A percentile compares a stretch with the other conserved stretches of the same genome.
These are phyloP conservation scores for Singerocomus inundabilis DNA, from an alignment of 1,284 basidiomycete genomes.

Conservation along the genomic window DNA sequence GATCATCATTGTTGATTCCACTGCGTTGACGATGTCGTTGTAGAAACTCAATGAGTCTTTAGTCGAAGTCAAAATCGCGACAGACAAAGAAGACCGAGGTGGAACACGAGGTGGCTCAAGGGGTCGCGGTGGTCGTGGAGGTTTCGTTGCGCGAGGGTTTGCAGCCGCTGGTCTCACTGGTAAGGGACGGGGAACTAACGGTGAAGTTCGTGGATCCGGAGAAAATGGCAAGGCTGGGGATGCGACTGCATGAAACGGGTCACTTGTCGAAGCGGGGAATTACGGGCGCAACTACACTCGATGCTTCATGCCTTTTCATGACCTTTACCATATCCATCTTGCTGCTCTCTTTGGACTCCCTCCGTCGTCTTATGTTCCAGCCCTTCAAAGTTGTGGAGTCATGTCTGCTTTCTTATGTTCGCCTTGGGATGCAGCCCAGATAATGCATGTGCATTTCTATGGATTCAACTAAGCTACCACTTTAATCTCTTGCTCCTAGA, in stretches of 20 bases:
- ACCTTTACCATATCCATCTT: conserved; percentile 13
- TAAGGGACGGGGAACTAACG: conserved; percentile 35
- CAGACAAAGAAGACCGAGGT: conserved; percentile 54
- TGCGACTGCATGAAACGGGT: conserved; percentile 23
- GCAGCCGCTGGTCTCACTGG: conserved; percentile 66
- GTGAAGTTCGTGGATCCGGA: conserved; percentile 29
- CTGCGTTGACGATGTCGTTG: conserved; percentile 6
- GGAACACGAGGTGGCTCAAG: conserved; percentile 42
- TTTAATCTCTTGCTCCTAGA: background rate
- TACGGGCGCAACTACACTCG: conserved; percentile 17
- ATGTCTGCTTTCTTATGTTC: conserved; percentile 26
- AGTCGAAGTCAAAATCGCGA: conserved; percentile 68
- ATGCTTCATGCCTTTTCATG: conserved; percentile 22
- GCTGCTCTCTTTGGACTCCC: conserved; percentile 14
- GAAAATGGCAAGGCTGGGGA: conserved; percentile 31
- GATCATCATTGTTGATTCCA: conserved; percentile 19
- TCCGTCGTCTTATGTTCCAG: conserved; percentile 13
- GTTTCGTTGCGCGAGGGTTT: conserved; percentile 59
- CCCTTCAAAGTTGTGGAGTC: conserved; percentile 22
- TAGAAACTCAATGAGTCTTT: conserved; percentile 66
- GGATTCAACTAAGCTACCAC: conserved; percentile 9
- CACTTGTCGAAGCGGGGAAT: conserved; percentile 18
- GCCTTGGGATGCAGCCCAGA: conserved; percentile 17
- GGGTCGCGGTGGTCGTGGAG: conserved; percentile 54
- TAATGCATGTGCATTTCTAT: conserved; percentile 24